Evolutionary conservation across 768 basidiomycete species (phyloP), one percentile per base, ranked within the genome.

Genomic region (Lactarius psammicola): DNA sequence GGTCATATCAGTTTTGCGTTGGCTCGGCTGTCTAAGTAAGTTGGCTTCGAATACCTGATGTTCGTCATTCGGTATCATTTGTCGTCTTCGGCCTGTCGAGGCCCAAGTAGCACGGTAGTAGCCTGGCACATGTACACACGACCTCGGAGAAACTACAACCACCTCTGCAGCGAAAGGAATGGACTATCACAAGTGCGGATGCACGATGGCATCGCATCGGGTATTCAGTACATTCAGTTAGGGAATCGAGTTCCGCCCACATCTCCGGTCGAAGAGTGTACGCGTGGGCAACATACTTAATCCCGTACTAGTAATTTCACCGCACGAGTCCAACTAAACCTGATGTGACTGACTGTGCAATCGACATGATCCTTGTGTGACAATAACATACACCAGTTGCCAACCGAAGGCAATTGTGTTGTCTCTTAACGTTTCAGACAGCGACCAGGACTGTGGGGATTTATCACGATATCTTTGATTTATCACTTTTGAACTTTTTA

Each of bases 371-470:
- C 54, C 54, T 55, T 55, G 54, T 55, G 54, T 55, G 54, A 30
- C 53, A 20, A 30, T 8, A 49, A 49, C 53, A 20, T 55, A 55
- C 54, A 55, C 0, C 30, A 55, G 54, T 11, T 13, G 11, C 46
- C 46, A 49, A 49, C 13, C 11, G 8, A 49, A 54, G 53, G 31
- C 59, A 46, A 15, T 44, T 34, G 46, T 31, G 28, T 33, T 15
- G n/a, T 60, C 15, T 23, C 11, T 31, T 20, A 18, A 42, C 40
- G 60, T 60, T 60, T 60, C 59, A 60, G 57, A 64, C 58, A 15
- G 10, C 7, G 20, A 7, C 59, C 64, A 28, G 59, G 64, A 15
- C 15, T 7, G 20, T 23, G 58, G 59, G 11, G 57, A 4, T 8
- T 30, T 40, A 56, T 42, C 59, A 60, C 34, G 26, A 49, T 46